These are phyloP conservation scores for Ophiostoma australiae DNA, from an alignment of 2,329 filamentous ascomycete species.

Conservation along the genomic window DNA sequence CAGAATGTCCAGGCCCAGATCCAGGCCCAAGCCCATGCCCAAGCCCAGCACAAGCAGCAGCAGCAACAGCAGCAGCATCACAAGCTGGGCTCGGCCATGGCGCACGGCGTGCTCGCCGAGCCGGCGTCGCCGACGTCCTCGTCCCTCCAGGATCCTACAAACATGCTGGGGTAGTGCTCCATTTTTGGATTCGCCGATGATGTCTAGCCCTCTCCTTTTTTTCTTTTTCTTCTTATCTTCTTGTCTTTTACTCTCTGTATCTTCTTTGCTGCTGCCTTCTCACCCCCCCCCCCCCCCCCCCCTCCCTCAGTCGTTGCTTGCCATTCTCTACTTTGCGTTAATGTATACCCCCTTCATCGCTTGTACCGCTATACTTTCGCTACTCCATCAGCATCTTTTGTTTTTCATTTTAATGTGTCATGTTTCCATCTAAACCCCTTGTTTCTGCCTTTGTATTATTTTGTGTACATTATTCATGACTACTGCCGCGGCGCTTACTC, in stretches of 20 bases:
- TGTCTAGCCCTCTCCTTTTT: neutral
- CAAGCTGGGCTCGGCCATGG: neutral
- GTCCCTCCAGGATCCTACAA: neutral
- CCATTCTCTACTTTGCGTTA: too few relatives aligned
- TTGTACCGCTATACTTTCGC: neutral
- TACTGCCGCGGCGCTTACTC: neutral
- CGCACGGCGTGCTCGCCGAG: neutral
- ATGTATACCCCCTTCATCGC: neutral
- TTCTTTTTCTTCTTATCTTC: neutral
- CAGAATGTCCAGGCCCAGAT: neutral
- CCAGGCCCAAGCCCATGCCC: neutral
- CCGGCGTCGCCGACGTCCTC: conserved; percentile 1
- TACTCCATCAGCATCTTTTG: neutral
- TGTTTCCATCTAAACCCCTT: neutral
- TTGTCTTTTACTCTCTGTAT: neutral
- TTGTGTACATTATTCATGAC: neutral
- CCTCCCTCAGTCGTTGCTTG: neutral
- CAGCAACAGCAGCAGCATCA: neutral
- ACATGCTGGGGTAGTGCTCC: neutral
- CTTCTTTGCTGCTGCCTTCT: neutral
- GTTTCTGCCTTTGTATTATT: neutral
- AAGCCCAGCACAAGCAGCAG: neutral
- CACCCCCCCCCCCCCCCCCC: neutral
- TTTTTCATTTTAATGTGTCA: neutral
- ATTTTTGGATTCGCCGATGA: neutral